Evolutionary conservation across 371 early-diverging fungal genomes (phyloP).

Genomic region (Blakeslea trispora): DNA sequence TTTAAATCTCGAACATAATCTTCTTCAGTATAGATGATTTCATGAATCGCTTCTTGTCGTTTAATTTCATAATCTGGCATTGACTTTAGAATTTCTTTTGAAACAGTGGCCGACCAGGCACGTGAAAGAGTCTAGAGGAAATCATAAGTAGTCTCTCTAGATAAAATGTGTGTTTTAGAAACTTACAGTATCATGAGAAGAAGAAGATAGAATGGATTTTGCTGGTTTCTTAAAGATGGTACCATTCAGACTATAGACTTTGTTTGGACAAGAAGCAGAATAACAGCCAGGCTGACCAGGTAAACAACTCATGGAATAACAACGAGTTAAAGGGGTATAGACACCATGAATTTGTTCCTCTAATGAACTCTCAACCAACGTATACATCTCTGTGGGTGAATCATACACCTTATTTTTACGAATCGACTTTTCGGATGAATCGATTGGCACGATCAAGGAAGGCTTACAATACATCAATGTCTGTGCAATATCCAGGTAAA

Average conservation of each 20-base stretch:
- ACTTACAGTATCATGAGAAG: conserved; percentile 45
- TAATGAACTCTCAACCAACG: conserved; percentile 32
- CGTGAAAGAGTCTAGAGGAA: conserved; percentile 44
- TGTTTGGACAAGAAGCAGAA: conserved; percentile 45
- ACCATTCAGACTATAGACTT: conserved; percentile 6
- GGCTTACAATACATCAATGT: conserved; percentile 37
- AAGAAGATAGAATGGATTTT: conserved; percentile 31
- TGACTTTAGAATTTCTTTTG: conserved; percentile 72
- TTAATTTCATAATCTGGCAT: conserved; percentile 79
- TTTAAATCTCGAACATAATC: conserved; percentile 84
- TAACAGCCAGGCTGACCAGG: conserved; percentile 45
- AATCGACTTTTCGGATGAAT: conserved; percentile 45
- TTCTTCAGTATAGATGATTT: conserved; percentile 88
- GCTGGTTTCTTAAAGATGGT: conserved; percentile 11
- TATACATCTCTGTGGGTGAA: conserved; percentile 40
- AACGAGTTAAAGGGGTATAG: conserved; percentile 40
- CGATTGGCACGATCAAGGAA: conserved; percentile 36
- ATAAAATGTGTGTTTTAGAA: no score
- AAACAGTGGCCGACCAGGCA: conserved; percentile 74
- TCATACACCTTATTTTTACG: conserved; percentile 42
- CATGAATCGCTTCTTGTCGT: conserved; percentile 92
- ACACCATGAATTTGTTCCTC: conserved; percentile 36
- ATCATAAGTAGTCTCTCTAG: conserved; percentile 1
- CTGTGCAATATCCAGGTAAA: conserved; percentile 38
- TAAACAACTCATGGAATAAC: conserved; percentile 38